These are phyloP conservation scores for Cercophora newfieldiana DNA, from an alignment of 495 filamentous ascomycete species.

Conservation along the genomic window DNA sequence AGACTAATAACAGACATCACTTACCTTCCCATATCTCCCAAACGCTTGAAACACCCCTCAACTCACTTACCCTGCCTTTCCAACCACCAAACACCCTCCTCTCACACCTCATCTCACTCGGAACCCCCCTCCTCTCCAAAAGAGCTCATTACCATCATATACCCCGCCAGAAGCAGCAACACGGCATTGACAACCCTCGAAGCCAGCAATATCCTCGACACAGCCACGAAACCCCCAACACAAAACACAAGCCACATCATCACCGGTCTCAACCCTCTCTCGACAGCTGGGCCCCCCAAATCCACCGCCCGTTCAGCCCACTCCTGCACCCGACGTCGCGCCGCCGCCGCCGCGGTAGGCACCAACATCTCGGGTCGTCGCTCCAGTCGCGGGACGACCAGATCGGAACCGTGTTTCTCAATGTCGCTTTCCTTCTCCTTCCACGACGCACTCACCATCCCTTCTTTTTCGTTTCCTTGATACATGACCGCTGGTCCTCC, in stretches of 20 bases:
- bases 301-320: background rate
- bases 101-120: background rate
- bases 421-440: background rate
- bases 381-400: background rate
- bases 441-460: background rate
- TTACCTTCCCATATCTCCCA: too few species aligned
- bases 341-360: background rate
- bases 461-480: background rate
- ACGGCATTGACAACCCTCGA: background rate
- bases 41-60: too few species aligned
- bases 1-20: too few species aligned
- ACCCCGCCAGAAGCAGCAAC: background rate
- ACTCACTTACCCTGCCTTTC: too few species aligned
- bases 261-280: background rate
- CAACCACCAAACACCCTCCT: too few species aligned
- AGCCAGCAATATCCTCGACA: background rate
- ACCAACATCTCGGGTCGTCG: background rate
- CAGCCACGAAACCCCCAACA: background rate
- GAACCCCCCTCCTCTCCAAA: background rate
- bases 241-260: background rate
- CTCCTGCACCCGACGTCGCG: background rate
- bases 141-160: background rate
- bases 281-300: background rate
- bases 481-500: constrained; percentile 34
- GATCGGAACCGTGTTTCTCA: background rate